Percentiles rank a stretch among this genome's conserved stretches.
Conservation (phyloP, 2,329 filamentous ascomycete species). For the Diaporthe citri region DNA sequence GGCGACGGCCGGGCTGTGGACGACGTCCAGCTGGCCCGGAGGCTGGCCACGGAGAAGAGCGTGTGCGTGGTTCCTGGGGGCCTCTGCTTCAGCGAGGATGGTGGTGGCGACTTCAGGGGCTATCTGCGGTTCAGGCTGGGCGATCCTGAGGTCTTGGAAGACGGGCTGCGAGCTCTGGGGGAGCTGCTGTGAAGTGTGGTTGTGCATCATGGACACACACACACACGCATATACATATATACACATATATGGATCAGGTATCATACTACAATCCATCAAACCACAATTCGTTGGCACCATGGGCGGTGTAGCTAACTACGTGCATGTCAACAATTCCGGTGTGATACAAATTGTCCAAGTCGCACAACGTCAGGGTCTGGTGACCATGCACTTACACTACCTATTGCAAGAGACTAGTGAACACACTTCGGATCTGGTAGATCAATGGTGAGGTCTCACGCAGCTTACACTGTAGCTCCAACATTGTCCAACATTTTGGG, state of each 20-base stretch:
- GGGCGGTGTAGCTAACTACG: too few relatives aligned
- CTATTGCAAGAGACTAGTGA: not conserved
- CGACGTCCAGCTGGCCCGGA: not conserved
- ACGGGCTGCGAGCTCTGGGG: slow-evolving; percentile 1
- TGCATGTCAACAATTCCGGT: not conserved
- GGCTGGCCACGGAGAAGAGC: slow-evolving; percentile 14
- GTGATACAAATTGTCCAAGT: not conserved
- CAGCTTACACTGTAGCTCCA: slow-evolving; percentile 8
- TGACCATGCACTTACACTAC: not conserved
- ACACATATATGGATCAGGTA: not conserved
- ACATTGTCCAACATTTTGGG: not conserved
- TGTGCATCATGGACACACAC: too few relatives aligned
- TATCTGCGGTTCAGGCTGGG: slow-evolving; percentile 18
- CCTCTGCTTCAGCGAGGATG: slow-evolving; percentile 20
- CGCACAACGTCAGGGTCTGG: not conserved
- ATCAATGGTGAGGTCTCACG: not conserved
- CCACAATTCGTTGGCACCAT: not conserved
- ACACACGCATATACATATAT: too few relatives aligned
- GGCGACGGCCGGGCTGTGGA: not conserved
- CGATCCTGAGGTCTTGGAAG: not conserved
- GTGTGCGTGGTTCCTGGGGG: slow-evolving; percentile 24
- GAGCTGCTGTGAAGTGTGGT: not conserved
- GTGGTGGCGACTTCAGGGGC: slow-evolving; percentile 5
- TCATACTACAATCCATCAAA: not conserved
- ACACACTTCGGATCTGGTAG: not conserved